phyloP scores from a whole-genome alignment of 495 filamentous ascomycete species.

The Extremus antarcticus region DNA sequence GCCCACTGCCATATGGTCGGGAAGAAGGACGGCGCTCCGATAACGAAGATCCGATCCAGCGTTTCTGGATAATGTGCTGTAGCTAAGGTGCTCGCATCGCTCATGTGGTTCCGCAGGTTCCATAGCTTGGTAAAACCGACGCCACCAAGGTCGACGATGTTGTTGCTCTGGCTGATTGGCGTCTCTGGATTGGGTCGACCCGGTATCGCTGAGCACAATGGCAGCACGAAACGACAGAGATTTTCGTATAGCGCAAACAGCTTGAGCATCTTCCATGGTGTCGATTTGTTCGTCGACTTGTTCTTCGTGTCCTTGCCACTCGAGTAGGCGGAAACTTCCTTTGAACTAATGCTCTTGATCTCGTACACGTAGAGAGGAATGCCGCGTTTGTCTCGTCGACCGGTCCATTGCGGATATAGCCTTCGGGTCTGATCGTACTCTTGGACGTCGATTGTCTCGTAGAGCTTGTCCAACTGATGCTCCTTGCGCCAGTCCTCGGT shows the following conservation, averaged over 20 bases:
- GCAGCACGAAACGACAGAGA: constrained; percentile 74
- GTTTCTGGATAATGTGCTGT: constrained; percentile 90
- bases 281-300: constrained; percentile 36
- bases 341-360: constrained; percentile 67
- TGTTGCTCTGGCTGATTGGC: constrained; percentile 63
- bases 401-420: constrained; percentile 91
- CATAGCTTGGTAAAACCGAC: constrained; percentile 87
- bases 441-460: constrained; percentile 48
- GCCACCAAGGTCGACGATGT: constrained; percentile 77
- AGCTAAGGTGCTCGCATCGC: constrained; percentile 74
- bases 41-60: constrained; percentile 76
- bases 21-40: constrained; percentile 84
- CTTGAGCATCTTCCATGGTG: constrained; percentile 53
- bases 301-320: constrained; percentile 31
- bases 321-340: constrained; percentile 63
- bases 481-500: constrained; percentile 79
- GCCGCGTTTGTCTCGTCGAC: constrained; percentile 72
- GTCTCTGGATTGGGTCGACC: constrained; percentile 60
- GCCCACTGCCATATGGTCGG: constrained; percentile 92
- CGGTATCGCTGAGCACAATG: constrained; percentile 59
- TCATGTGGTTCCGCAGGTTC: constrained; percentile 85
- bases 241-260: constrained; percentile 86
- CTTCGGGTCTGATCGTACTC: constrained; percentile 69
- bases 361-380: constrained; percentile 86
- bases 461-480: constrained; percentile 43